Evolutionary conservation across 345 rosid genomes (phyloP), one percentile per base, ranked within the genome.

Genomic region (Cochlearia excelsa): DNA sequence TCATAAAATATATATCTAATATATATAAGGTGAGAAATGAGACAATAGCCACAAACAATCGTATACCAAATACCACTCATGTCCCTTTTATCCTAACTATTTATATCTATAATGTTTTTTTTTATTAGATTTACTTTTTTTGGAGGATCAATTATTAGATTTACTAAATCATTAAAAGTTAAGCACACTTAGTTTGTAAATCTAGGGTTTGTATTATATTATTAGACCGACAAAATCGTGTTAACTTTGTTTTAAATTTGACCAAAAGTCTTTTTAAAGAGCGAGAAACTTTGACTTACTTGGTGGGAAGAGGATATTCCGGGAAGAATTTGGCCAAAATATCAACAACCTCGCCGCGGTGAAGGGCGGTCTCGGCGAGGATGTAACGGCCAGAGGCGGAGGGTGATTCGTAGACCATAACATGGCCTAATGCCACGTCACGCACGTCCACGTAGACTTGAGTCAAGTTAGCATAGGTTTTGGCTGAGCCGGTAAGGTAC

Each of bases 271-370:
- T 60, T 30, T 4, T 39, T 23, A 54, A 16, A 51, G 46, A 23
- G 5, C 49, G 16, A 30, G 42, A 30, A 57, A 11, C 9, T 6
- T 56, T 65, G 39, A 75, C 97, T 77, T 85, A 93, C 99, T 80
- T 87, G 81, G 88, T 83, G 7, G 99, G 99, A 59, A 93, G 67
- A 10, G 95, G 92, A 40, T 93, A 89, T 53, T 87, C 95, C 0
- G 96, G 99, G 84, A 85, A 93, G 77, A 89, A 78, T 77, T 89
- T 85, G 66, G 87, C 75, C 1, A 93, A 73, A 68, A 93, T 93
- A 38, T 85, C 96, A 58, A 89, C 99, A 65, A 93, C 92, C 23
- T 93, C 97, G 4, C 94, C 97, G 0, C 99, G 97, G 79, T 89
- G 99, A 72, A 93, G 93, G 23, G 82, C 87, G 0, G 84, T 82